phyloP scores from a whole-genome alignment of 2,329 filamentous ascomycete genomes.

The Monilinia aucupariae region DNA sequence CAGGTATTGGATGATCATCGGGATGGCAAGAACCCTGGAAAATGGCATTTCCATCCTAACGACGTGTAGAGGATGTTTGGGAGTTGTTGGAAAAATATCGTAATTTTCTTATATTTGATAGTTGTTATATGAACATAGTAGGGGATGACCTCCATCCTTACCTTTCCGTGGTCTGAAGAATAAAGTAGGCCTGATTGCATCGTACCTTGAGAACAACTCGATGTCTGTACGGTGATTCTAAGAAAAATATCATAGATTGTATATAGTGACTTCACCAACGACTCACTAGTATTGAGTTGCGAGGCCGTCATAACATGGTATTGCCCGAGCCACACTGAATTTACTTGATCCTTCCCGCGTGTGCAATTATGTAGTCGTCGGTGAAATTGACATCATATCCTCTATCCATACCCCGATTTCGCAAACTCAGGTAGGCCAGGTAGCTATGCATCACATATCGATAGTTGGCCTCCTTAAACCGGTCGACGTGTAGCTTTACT shows the following conservation, averaged over 20 bases:
- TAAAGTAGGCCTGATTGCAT: not conserved
- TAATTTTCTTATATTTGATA: not conserved
- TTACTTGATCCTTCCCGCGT: not conserved
- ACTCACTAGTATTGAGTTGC: not conserved
- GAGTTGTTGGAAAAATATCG: not conserved
- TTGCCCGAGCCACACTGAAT: not conserved
- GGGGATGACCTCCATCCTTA: not conserved
- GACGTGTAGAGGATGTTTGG: not conserved
- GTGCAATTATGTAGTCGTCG: not conserved
- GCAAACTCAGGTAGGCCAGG: not conserved
- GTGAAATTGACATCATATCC: not conserved
- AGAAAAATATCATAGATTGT: not conserved
- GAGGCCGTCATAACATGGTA: not conserved
- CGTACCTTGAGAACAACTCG: not conserved
- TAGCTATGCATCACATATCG: not conserved
- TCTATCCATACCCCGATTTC: not conserved
- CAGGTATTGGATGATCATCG: conserved; percentile 13
- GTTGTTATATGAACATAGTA: not conserved
- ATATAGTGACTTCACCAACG: not conserved
- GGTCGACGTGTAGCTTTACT: not conserved
- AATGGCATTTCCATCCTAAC: conserved; percentile 16
- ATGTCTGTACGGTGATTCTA: not conserved
- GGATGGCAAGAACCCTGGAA: conserved; percentile 16
- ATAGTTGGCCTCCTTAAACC: not conserved
- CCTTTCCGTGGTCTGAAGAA: not conserved